Evolutionary conservation across 176 grass and related monocot genomes (phyloP).

Genomic region (Lolium multiflorum): DNA sequence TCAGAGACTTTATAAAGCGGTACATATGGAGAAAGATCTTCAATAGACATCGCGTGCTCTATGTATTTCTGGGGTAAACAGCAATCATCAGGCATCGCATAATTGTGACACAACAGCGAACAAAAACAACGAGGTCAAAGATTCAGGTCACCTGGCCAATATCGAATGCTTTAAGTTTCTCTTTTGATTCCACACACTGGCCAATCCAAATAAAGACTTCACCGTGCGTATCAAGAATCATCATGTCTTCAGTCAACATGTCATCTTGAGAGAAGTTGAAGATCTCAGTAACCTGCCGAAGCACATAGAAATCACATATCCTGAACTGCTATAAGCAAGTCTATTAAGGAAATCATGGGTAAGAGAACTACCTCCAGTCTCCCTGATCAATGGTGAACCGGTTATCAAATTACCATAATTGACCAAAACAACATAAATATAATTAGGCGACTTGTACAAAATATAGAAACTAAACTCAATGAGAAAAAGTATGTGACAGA

Average conservation of each 20-base stretch:
- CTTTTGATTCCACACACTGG: conserved; percentile 79
- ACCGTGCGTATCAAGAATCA: conserved; percentile 89
- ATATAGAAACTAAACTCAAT: conserved; percentile 33
- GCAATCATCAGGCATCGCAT: conserved; percentile 17
- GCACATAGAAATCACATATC: conserved; percentile 43
- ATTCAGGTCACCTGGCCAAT: conserved; percentile 66
- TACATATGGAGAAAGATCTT: conserved; percentile 72
- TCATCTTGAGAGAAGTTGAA: conserved; percentile 99
- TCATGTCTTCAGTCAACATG: conserved; percentile 94
- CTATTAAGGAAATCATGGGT: conserved; percentile 31
- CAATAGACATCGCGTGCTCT: conserved; percentile 79
- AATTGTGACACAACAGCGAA: conserved; percentile 6
- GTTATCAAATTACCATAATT: conserved; percentile 41
- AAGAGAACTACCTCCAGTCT: conserved; percentile 73
- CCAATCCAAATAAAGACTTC: conserved; percentile 96
- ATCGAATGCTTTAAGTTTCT: conserved; percentile 90
- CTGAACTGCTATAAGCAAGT: conserved; percentile 22
- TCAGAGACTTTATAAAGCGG: conserved; percentile 91
- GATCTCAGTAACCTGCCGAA: conserved; percentile 75
- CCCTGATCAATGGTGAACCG: conserved; percentile 59
- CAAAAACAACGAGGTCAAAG: conserved; percentile 34
- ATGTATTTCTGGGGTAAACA: conserved; percentile 77
- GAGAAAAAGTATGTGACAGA: conserved; percentile 27
- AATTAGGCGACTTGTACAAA: conserved; percentile 43
- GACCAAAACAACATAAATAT: conserved; percentile 37